Evolutionary conservation across 2,329 filamentous ascomycete species (phyloP).

Genomic region (Pseudogymnoascus sp.): DNA sequence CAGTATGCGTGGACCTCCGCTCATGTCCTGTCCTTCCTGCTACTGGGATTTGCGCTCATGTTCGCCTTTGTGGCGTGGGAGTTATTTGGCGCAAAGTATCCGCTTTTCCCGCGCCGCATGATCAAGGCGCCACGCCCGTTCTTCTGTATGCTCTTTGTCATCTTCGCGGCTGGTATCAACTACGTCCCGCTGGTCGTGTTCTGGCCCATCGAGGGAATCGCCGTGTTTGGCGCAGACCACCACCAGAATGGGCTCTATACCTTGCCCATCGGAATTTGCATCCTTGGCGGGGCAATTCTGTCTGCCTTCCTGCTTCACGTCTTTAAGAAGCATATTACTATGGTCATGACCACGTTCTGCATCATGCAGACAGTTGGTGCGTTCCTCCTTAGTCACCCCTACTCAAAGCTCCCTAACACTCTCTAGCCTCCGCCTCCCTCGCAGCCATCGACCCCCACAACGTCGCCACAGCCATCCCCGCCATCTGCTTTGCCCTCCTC

Average conservation of each 20-base stretch:
- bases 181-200: constrained; percentile 35
- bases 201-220: constrained; percentile 56
- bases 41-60: constrained; percentile 17
- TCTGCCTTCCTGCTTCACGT: constrained; percentile 48
- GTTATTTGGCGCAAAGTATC: constrained; percentile 11
- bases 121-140: constrained; percentile 38
- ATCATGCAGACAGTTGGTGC: constrained; percentile 45
- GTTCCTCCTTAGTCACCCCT: neutral
- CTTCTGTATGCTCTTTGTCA: constrained; percentile 18
- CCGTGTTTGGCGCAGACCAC: constrained; percentile 56
- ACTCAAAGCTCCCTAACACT: neutral
- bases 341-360: constrained; percentile 43
- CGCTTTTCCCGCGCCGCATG: constrained; percentile 28
- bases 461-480: constrained; percentile 43
- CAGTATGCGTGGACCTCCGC: constrained; percentile 34
- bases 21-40: constrained; percentile 17
- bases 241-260: constrained; percentile 54
- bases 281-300: constrained; percentile 51
- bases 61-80: constrained; percentile 22
- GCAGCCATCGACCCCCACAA: constrained; percentile 43
- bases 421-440: constrained; percentile 37
- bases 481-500: constrained; percentile 51
- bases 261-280: constrained; percentile 55
- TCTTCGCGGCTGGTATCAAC: constrained; percentile 22
- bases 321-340: constrained; percentile 49